Conservation (phyloP, 305 asterid genomes). For the Fraxinus dipetala region DNA sequence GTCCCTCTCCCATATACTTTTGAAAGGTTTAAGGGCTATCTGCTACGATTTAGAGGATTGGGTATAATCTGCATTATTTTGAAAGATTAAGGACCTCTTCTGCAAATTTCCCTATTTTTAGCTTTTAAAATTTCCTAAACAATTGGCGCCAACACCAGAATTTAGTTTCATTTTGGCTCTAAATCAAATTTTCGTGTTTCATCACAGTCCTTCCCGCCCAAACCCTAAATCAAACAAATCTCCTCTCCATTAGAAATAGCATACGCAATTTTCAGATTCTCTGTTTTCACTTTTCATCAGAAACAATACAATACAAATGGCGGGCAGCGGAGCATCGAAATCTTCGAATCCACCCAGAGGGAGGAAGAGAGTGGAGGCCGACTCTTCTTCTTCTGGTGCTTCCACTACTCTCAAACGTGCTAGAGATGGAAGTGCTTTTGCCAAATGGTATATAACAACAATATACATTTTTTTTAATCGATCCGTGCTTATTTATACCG, state of each 20-base stretch:
- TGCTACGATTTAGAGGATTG: neutral
- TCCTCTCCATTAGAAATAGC: neutral
- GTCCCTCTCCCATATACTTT: neutral
- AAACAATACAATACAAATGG: slow-evolving; percentile 37
- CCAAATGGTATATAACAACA: slow-evolving; percentile 49
- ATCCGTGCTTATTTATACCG: neutral
- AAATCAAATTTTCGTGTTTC: neutral
- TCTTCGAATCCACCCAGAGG: slow-evolving; percentile 41
- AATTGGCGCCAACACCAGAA: neutral
- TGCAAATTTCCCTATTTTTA: neutral
- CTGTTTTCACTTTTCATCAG: neutral
- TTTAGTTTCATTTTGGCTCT: neutral
- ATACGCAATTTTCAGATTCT: neutral
- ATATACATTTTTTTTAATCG: neutral
- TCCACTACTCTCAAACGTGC: slow-evolving; percentile 66
- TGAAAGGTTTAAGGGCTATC: neutral
- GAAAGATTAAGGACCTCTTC: neutral
- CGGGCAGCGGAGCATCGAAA: slow-evolving; percentile 40
- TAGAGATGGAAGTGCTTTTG: slow-evolving; percentile 81
- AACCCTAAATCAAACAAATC: neutral
- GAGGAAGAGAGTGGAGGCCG: slow-evolving; percentile 81
- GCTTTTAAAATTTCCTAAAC: neutral
- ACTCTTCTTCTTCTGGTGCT: slow-evolving; percentile 29
- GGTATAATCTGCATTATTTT: neutral
- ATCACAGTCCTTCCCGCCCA: neutral